Evolutionary conservation across 2,329 filamentous ascomycete species (phyloP).

Genomic region (Westerdykella sp.): DNA sequence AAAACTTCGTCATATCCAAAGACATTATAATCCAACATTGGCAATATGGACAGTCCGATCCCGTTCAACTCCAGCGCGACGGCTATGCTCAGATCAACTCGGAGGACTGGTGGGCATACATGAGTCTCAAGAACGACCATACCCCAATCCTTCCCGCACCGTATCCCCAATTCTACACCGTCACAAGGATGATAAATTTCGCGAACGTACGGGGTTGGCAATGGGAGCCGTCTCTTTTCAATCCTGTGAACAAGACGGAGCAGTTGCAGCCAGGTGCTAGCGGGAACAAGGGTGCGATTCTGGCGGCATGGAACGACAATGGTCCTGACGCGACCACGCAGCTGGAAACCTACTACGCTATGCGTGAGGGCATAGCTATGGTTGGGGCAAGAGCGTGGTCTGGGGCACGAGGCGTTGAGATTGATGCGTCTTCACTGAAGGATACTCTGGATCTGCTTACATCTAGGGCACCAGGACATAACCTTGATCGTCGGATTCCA

Average conservation of each 20-base stretch:
- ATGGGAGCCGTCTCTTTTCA: constrained; percentile 44
- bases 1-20: constrained; percentile 34
- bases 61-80: constrained; percentile 34
- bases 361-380: constrained; percentile 42
- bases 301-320: constrained; percentile 48
- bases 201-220: constrained; percentile 39
- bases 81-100: constrained; percentile 43
- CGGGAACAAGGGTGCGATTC: constrained; percentile 35
- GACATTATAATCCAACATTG: constrained; percentile 44
- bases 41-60: constrained; percentile 47
- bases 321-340: constrained; percentile 46
- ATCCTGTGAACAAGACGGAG: constrained; percentile 39
- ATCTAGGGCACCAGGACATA: constrained; percentile 39
- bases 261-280: constrained; percentile 31
- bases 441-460: constrained; percentile 37
- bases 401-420: constrained; percentile 32
- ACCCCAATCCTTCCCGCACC: constrained; percentile 42
- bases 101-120: constrained; percentile 50
- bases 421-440: constrained; percentile 22
- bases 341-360: constrained; percentile 45
- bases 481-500: constrained; percentile 37
- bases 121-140: constrained; percentile 50
- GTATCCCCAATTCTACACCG: constrained; percentile 46
- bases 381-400: constrained; percentile 42
- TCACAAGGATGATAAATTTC: constrained; percentile 43